phyloP scores from a whole-genome alignment of 2,329 filamentous ascomycete genomes.

The Ilyonectria destructans region DNA sequence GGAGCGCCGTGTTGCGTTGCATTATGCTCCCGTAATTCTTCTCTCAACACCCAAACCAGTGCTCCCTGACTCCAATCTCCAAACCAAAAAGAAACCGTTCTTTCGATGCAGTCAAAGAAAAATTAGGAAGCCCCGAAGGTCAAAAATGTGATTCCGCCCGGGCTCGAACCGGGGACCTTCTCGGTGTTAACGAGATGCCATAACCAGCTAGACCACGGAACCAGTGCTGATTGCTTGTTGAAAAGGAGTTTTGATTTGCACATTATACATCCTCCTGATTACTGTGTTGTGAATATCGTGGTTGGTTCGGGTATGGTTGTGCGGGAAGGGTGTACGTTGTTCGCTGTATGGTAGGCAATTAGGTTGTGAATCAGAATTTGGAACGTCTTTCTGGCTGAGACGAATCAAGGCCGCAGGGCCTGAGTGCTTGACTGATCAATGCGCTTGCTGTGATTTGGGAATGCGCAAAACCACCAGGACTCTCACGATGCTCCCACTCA shows the following conservation, averaged over 20 bases:
- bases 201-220: conserved; percentile 48
- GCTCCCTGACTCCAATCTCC: neutral
- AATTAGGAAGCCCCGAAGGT: neutral
- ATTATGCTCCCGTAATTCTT: neutral
- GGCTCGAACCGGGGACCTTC: conserved; percentile 45
- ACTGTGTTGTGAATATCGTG: neutral
- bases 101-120: neutral
- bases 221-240: conserved; percentile 26
- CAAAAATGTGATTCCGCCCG: conserved; percentile 43
- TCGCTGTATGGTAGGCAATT: too few relatives aligned
- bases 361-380: too few relatives aligned
- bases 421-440: too few relatives aligned
- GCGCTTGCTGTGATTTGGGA: too few relatives aligned
- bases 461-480: too few relatives aligned
- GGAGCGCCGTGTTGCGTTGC: too few relatives aligned
- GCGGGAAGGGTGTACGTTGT: neutral
- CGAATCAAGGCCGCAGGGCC: too few relatives aligned
- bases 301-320: neutral
- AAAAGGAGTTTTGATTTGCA: neutral
- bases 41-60: neutral
- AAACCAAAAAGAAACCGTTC: neutral
- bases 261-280: neutral
- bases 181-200: conserved; percentile 46
- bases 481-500: too few relatives aligned
- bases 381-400: too few relatives aligned